Percentiles rank a stretch among this genome's conserved stretches.
These are phyloP conservation scores for Phlebiopsis flavidoalba DNA, from an alignment of 768 basidiomycete species.

Conservation along the genomic window DNA sequence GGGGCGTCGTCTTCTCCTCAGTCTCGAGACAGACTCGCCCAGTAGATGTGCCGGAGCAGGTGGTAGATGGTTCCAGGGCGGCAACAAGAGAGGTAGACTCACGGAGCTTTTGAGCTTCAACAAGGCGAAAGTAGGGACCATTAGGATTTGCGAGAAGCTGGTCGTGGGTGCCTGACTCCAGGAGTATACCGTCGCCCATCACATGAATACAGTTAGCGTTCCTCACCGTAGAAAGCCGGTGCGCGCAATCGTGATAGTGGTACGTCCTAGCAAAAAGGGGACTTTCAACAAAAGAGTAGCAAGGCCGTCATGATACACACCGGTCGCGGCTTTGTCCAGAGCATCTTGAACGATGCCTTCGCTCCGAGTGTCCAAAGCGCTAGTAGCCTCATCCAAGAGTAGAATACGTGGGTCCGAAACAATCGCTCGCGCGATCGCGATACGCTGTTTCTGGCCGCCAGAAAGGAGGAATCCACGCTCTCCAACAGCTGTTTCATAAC, in stretches of 20 bases:
- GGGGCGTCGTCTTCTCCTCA: constrained; percentile 46
- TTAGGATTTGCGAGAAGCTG: constrained; percentile 53
- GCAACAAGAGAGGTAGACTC: constrained; percentile 29
- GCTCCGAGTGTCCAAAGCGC: constrained; percentile 44
- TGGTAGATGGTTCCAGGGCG: constrained; percentile 42
- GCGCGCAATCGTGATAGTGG: constrained; percentile 74
- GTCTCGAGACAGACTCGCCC: not conserved
- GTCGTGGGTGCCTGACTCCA: constrained; percentile 80
- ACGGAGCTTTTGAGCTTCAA: constrained; percentile 76
- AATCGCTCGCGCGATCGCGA: constrained; percentile 46
- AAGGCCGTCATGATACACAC: constrained; percentile 15
- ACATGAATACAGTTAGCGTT: constrained; percentile 82
- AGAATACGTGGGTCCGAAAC: constrained; percentile 46
- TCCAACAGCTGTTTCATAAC: constrained; percentile 48
- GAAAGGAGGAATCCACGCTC: constrained; percentile 44
- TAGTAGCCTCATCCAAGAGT: constrained; percentile 45
- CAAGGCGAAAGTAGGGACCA: constrained; percentile 73
- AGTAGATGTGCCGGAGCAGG: constrained; percentile 19
- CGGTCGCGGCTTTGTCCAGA: constrained; percentile 41
- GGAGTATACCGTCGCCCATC: constrained; percentile 81
- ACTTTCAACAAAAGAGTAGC: too few species aligned
- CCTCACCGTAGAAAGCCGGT: constrained; percentile 79
- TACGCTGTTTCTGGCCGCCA: constrained; percentile 48
- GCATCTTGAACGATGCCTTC: constrained; percentile 51
- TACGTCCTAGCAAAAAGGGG: constrained; percentile 31